Base-by-base conservation (phyloP, 106 monocot genomes). In the Ottelia alismoides region DNA sequence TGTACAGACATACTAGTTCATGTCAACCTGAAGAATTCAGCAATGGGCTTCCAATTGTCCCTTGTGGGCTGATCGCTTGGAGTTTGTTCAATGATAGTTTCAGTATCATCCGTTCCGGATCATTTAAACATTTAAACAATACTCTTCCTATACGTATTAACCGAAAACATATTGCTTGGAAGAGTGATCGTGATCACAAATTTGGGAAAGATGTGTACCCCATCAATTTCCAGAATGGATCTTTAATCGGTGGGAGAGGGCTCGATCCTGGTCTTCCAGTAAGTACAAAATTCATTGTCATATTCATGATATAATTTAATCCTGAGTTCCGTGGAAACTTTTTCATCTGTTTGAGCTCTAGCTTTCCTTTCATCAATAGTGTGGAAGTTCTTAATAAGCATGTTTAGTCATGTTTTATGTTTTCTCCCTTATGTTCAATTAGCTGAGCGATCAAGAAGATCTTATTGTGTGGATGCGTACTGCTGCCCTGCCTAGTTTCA, bases 1-100 rank as follows among this genome's bases (percentile, higher is more conserved):
- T 73, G 43, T 56, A 81, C 24, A 72, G 69, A 51, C 66, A 70
- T 49, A 79, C 35, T 61, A 65, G 77, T 66, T 73, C 72, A 3
- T 91, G 90, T 64, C 55, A 44, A 53, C 84, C 84, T 25, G 58
- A 65, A 52, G 72, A 84, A 28, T 49, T 28, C 0, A 65, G 58
- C 63, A 78, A 76, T 61, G 75, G 80, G 30, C 70, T 73, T 31
- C 81, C 90, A 52, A 75, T 91, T 30, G 71, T 90, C 46, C 90
- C 90, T 43, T 91, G 90, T 65, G 90, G 90, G 30, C 72, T 91
- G 61, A 84, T 91, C 28, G 74, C 90, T 10, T 91, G 90, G 90
- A 84, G 84, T 49, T 78, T 91, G 44, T 91, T 91, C 65, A 91
- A 91, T 62, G 85, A 91, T 61, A 73, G 75, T 1, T 91, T 69